A percentile compares a stretch with the other conserved stretches of the same genome.
These are phyloP conservation scores for Inga oerstediana DNA, from an alignment of 306 rosid species.

Conservation along the genomic window DNA sequence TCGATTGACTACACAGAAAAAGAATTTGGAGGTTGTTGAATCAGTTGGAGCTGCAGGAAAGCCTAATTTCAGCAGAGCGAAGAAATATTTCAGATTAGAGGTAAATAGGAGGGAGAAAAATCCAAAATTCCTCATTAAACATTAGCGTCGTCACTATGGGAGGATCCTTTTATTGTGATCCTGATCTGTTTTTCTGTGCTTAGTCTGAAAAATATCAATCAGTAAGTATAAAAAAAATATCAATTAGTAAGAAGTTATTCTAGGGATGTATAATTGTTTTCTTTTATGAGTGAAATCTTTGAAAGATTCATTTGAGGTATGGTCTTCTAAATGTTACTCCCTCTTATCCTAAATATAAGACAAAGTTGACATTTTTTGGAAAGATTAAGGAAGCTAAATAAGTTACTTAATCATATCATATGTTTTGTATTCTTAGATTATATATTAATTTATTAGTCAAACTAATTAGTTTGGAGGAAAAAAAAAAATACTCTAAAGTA, in stretches of 20 bases:
- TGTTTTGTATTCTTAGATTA: too few species aligned
- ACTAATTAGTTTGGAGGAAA: too few species aligned
- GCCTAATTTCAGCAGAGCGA: constrained; percentile 66
- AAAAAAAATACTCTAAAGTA: too few species aligned
- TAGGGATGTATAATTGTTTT: neutral
- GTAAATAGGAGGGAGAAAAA: constrained; percentile 41
- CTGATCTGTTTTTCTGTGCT: constrained; percentile 22
- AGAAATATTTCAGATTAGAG: constrained; percentile 92
- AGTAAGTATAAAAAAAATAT: neutral
- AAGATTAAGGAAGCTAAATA: too few species aligned
- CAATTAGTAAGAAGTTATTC: neutral
- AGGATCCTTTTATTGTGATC: constrained; percentile 18
- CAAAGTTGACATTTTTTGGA: too few species aligned
- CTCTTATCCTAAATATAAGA: too few species aligned
- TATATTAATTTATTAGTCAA: too few species aligned
- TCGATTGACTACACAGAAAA: constrained; percentile 80
- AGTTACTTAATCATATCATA: too few species aligned
- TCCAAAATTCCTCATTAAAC: neutral
- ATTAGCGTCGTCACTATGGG: constrained; percentile 17
- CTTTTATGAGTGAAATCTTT: neutral
- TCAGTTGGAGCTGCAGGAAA: constrained; percentile 86
- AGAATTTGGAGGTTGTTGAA: constrained; percentile 77
- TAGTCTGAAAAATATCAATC: constrained; percentile 3
- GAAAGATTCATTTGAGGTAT: neutral
- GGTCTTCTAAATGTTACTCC: neutral